A percentile compares a stretch with the other conserved stretches of the same genome.
phyloP scores from a whole-genome alignment of 2,329 filamentous ascomycete species.

The Chaetomium strumarium region DNA sequence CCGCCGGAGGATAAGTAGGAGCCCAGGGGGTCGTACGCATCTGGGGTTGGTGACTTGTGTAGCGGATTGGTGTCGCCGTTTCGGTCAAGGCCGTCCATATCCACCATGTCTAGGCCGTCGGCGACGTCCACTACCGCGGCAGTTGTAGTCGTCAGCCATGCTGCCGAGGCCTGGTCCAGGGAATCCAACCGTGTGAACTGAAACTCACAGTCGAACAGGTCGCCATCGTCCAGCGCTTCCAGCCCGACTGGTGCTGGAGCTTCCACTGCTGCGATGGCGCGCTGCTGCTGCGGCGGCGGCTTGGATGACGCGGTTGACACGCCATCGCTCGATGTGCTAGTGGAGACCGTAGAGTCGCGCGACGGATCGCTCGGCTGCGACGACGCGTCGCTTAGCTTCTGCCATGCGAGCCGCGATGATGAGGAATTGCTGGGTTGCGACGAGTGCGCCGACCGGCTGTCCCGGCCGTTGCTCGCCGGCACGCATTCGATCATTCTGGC shows the following conservation, averaged over 20 bases:
- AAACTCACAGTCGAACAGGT: conserved; percentile 6
- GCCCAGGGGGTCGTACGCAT: not conserved
- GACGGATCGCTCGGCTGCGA: not conserved
- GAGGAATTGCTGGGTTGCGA: not conserved
- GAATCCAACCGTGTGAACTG: not conserved
- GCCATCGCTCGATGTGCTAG: too few relatives aligned
- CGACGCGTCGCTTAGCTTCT: not conserved
- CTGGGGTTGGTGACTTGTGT: conserved; percentile 2
- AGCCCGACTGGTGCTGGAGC: not conserved
- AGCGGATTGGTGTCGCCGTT: not conserved
- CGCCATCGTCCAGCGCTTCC: conserved; percentile 1
- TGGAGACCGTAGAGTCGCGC: too few relatives aligned
- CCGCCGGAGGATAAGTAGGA: not conserved
- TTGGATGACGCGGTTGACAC: not conserved
- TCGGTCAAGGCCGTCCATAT: conserved; percentile 4
- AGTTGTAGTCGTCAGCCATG: not conserved
- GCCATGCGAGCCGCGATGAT: conserved; percentile 3
- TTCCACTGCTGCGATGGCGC: not conserved
- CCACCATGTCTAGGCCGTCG: not conserved
- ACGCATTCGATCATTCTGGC: conserved; percentile 11
- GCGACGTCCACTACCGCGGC: not conserved
- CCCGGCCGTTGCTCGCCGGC: not conserved
- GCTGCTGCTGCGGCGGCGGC: not conserved
- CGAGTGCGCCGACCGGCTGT: not conserved
- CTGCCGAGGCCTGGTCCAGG: not conserved